Percentiles rank a stretch among this genome's conserved stretches.
Conservation (phyloP, 139 green algal genomes). For the Ettlia oleoabundans region DNA sequence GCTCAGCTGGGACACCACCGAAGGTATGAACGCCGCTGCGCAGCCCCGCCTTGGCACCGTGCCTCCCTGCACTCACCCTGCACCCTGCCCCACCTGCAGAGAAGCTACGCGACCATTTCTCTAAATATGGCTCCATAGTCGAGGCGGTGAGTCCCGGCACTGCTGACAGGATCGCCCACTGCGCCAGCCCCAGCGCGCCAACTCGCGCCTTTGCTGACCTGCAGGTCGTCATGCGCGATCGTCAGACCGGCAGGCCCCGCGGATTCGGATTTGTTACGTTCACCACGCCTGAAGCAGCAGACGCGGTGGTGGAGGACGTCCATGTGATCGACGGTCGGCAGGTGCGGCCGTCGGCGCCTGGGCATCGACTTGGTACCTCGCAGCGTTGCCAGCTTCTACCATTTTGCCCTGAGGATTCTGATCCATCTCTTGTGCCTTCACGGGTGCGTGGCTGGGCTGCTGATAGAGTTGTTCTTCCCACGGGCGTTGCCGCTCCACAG, state of each 20-base stretch:
- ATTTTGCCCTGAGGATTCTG: too few species aligned
- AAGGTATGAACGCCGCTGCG: conserved; percentile 55
- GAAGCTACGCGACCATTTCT: conserved; percentile 73
- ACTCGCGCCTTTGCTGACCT: not conserved
- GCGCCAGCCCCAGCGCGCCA: not conserved
- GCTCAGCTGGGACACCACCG: conserved; percentile 71
- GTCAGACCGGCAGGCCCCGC: conserved; percentile 66
- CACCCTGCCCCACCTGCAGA: conserved; percentile 52
- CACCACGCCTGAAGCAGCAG: conserved; percentile 57
- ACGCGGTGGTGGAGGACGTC: conserved; percentile 57
- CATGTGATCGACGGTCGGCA: conserved; percentile 76
- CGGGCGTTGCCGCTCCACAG: conserved; percentile 42
- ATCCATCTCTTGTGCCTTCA: not conserved
- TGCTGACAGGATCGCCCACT: not conserved
- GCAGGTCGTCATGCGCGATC: conserved; percentile 85
- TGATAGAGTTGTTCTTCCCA: not conserved
- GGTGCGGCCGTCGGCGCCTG: conserved; percentile 30
- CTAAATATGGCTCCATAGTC: conserved; percentile 68
- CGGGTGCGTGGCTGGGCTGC: not conserved
- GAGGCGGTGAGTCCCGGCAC: conserved; percentile 64
- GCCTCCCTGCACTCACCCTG: not conserved
- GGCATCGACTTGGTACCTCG: too few species aligned
- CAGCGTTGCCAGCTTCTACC: too few species aligned
- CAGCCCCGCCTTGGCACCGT: not conserved
- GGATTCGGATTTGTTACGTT: conserved; percentile 91